A percentile compares a stretch with the other conserved stretches of the same genome.
phyloP scores from a whole-genome alignment of 2,329 filamentous ascomycete genomes.

The Cryphonectria naterciae region DNA sequence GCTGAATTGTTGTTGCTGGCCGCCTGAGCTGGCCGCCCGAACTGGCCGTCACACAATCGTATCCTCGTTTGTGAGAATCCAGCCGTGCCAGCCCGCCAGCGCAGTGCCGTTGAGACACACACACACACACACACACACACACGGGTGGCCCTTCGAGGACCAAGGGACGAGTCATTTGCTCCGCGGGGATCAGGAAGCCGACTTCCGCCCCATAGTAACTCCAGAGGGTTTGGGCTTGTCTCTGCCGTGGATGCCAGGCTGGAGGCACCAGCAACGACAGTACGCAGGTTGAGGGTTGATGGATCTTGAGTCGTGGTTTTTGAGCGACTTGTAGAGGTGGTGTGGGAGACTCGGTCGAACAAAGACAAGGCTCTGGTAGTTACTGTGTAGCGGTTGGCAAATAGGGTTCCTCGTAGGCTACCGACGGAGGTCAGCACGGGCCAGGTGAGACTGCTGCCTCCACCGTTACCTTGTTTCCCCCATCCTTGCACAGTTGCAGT shows the following conservation, averaged over 20 bases:
- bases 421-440: slow-evolving; percentile 7
- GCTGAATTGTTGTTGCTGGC: slow-evolving; percentile 12
- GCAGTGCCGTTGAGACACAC: slow-evolving; percentile 7
- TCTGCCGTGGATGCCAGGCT: neutral
- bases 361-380: slow-evolving; percentile 9
- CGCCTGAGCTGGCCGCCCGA: slow-evolving; percentile 13
- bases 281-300: neutral
- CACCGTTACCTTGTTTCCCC: slow-evolving; percentile 5
- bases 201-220: slow-evolving; percentile 7
- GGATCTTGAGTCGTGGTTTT: slow-evolving; percentile 14
- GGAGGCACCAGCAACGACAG: slow-evolving; percentile 5
- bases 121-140: too few relatives aligned
- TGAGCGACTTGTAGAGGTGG: neutral
- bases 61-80: neutral
- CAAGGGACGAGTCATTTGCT: slow-evolving; percentile 21
- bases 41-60: slow-evolving; percentile 16
- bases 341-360: slow-evolving; percentile 15
- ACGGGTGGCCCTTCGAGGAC: neutral
- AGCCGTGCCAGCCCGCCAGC: neutral
- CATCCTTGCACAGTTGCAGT: slow-evolving; percentile 25
- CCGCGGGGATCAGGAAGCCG: slow-evolving; percentile 9
- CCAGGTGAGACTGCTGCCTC: slow-evolving; percentile 9
- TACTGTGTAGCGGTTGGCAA: neutral
- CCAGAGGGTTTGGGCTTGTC: neutral
- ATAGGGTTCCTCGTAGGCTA: slow-evolving; percentile 7